A percentile compares a stretch with the other conserved stretches of the same genome.
These are phyloP conservation scores for Kurtzmaniella natalensis DNA, from an alignment of 1,139 yeast species.

Conservation along the genomic window DNA sequence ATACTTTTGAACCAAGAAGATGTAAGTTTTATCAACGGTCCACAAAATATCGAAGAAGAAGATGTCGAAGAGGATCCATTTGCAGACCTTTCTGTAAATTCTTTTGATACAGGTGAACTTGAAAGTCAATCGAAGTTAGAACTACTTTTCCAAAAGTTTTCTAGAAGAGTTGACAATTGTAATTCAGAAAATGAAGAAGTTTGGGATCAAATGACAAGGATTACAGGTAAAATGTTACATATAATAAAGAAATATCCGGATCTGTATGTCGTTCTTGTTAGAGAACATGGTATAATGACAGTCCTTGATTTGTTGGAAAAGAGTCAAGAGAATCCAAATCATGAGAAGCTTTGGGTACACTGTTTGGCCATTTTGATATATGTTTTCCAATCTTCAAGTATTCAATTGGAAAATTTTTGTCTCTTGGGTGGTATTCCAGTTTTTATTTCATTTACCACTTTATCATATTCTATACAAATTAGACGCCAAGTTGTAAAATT, in stretches of 20 bases:
- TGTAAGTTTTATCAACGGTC: slow-evolving; percentile 7
- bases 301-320: slow-evolving; percentile 45
- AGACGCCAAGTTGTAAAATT: slow-evolving; percentile 44
- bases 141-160: slow-evolving; percentile 30
- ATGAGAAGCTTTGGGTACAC: slow-evolving; percentile 36
- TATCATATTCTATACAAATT: slow-evolving; percentile 36
- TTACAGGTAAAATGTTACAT: slow-evolving; percentile 40
- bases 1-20: neutral
- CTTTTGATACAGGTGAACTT: slow-evolving; percentile 40
- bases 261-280: slow-evolving; percentile 40
- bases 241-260: slow-evolving; percentile 38
- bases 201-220: slow-evolving; percentile 26
- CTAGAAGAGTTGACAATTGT: slow-evolving; percentile 28
- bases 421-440: slow-evolving; percentile 56
- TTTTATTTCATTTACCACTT: slow-evolving; percentile 6
- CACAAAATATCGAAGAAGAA: slow-evolving; percentile 5
- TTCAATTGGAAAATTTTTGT: slow-evolving; percentile 48
- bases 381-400: slow-evolving; percentile 31
- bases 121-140: slow-evolving; percentile 44
- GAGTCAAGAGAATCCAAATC: slow-evolving; percentile 27
- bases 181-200: slow-evolving; percentile 28
- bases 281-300: slow-evolving; percentile 48
- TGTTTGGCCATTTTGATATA: slow-evolving; percentile 38
- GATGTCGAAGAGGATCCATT: slow-evolving; percentile 37
- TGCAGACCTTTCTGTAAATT: slow-evolving; percentile 34